Evolutionary conservation across 2,329 filamentous ascomycete genomes (phyloP).

Genomic region (Huntiella decipiens): DNA sequence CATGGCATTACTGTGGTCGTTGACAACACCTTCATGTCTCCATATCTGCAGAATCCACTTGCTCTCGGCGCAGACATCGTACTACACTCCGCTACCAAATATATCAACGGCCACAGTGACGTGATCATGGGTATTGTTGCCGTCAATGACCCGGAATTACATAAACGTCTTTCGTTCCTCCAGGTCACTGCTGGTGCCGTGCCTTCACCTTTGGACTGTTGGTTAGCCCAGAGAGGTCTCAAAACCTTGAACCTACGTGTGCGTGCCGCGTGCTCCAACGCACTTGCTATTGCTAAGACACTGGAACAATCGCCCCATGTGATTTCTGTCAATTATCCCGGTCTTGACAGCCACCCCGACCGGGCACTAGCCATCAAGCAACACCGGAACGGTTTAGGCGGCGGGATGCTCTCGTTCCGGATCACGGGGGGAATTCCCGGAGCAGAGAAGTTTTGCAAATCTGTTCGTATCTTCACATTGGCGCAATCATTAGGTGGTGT

Average conservation of each 20-base stretch:
- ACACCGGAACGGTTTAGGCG: conserved; percentile 84
- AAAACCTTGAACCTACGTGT: conserved; percentile 93
- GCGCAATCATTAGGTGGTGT: conserved; percentile 86
- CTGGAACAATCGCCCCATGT: conserved; percentile 68
- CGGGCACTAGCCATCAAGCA: conserved; percentile 70
- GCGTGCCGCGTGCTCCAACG: conserved; percentile 67
- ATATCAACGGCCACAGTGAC: conserved; percentile 94
- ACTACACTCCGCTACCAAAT: conserved; percentile 93
- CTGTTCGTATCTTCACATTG: conserved; percentile 75
- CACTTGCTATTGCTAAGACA: conserved; percentile 53
- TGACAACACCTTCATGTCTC: conserved; percentile 94
- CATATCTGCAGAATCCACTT: conserved; percentile 91
- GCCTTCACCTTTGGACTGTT: conserved; percentile 87
- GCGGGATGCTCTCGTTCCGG: conserved; percentile 94
- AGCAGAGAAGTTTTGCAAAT: conserved; percentile 80
- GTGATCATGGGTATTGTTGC: conserved; percentile 95
- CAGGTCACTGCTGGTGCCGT: conserved; percentile 96
- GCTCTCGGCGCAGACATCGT: conserved; percentile 92
- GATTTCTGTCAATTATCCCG: conserved; percentile 86
- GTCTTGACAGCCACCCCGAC: conserved; percentile 71
- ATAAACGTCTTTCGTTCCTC: conserved; percentile 64
- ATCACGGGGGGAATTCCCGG: conserved; percentile 71
- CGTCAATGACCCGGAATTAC: conserved; percentile 71
- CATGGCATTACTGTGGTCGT: conserved; percentile 88
- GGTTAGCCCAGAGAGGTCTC: conserved; percentile 89